Evolutionary conservation across 441 rosid species (phyloP).

Genomic region (Breynia disticha): DNA sequence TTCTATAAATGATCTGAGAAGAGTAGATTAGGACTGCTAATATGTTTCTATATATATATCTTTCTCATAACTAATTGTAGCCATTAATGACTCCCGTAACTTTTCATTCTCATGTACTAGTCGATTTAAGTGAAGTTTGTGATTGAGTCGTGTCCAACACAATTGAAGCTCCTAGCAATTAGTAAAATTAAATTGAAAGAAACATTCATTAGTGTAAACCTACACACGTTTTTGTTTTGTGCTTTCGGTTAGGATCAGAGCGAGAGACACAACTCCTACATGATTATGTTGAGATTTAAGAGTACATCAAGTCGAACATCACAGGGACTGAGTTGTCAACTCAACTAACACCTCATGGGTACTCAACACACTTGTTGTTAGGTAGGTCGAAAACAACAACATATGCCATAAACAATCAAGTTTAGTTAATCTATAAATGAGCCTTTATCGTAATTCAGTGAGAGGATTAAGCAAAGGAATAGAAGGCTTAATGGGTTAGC

Average conservation of each 20-base stretch:
- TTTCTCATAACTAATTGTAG: constrained; percentile 13
- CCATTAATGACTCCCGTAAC: constrained; percentile 17
- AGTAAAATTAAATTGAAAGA: not conserved
- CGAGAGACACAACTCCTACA: too few relatives aligned
- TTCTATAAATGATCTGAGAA: not conserved
- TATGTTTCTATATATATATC: constrained; percentile 15
- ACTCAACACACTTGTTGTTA: not conserved
- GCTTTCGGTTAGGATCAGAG: too few relatives aligned
- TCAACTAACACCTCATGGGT: too few relatives aligned
- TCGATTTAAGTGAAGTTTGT: not conserved
- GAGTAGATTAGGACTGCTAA: constrained; percentile 6
- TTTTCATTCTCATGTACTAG: constrained; percentile 11
- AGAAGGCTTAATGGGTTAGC: too few relatives aligned
- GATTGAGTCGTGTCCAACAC: not conserved
- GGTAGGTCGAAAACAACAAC: not conserved
- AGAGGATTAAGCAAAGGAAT: too few relatives aligned
- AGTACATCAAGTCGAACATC: too few relatives aligned
- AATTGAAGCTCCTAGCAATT: not conserved
- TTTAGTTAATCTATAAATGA: not conserved
- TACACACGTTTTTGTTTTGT: too few relatives aligned
- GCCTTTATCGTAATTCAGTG: not conserved
- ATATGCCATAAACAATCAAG: not conserved
- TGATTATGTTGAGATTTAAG: too few relatives aligned
- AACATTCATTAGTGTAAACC: not conserved
- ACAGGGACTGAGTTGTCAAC: too few relatives aligned